Base-by-base conservation (phyloP, 2,329 filamentous ascomycete genomes). In the Apiospora saccharicola region DNA sequence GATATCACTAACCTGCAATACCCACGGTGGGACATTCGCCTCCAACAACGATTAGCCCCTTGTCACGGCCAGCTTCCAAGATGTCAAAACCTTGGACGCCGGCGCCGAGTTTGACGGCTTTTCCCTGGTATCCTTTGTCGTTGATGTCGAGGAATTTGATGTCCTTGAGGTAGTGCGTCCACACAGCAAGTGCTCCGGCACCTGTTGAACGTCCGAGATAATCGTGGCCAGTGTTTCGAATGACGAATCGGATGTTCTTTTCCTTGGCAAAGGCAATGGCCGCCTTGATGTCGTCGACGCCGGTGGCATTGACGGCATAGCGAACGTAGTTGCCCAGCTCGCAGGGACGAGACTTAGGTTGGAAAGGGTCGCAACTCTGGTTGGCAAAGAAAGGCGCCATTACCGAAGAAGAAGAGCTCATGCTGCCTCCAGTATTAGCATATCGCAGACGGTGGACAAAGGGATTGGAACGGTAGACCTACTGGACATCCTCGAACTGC, bases 11-110 rank as follows among this genome's bases (percentile, higher is more conserved):
- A 64, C 57, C 57, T 0, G 87, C 86, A 8, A 89, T 75, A 1
- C 89, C 90, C 6, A 92, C 89, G 0, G 86, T 87, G 0, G 85
- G 80, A 74, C 86, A 88, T 69, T 86, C 83, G 1, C 87, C 88
- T 13, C 82, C 83, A 1, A 89, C 82, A 10, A 87, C 81, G 19
- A 83, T 77, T 2, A 87, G 74, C 46, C 85, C 83, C 3, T 71
- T 30, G 1, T 76, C 74, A 43, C 83, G 73, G 0, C 86, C 85
- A 5, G 80, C 79, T 22, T 76, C 75, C 61, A 85, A 79, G 0
- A 83, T 83, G 64, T 90, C 86, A 14, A 78, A 80, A 0, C 79
- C 85, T 70, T 83, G 81, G 0, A 89, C 82, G 16, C 88, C 88
- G 8, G 87, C 86, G 0, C 84, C 86, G 14, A 90, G 72, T 57